phyloP scores from a whole-genome alignment of 805 yeast genomes.

The Candida rishiriensis region DNA sequence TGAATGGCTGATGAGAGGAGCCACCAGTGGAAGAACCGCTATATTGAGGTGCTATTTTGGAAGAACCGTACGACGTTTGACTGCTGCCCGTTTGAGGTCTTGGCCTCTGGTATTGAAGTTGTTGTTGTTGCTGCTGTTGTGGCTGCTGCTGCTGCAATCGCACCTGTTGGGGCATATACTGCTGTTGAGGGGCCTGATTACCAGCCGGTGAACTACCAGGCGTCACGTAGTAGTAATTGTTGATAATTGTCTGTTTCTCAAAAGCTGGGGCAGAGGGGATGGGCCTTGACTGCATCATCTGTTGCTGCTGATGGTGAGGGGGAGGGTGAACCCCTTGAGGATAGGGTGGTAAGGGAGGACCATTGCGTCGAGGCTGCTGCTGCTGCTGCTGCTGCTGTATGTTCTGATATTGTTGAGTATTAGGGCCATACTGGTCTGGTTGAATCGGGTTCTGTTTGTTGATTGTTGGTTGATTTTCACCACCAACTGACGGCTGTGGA shows the following conservation, averaged over 20 bases:
- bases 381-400: conserved; percentile 13
- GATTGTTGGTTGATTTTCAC: not conserved
- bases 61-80: not conserved
- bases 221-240: conserved; percentile 17
- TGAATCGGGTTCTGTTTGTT: conserved; percentile 3
- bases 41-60: not conserved
- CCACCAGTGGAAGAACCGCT: conserved; percentile 12
- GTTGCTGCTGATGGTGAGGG: conserved; percentile 3
- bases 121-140: conserved; percentile 4
- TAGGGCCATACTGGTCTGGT: conserved; percentile 9
- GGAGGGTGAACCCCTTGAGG: not conserved
- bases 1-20: conserved; percentile 8
- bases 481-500: conserved; percentile 19
- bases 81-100: not conserved
- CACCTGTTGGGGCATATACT: conserved; percentile 8
- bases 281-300: conserved; percentile 8
- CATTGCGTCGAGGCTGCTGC: conserved; percentile 8
- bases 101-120: not conserved
- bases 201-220: conserved; percentile 1
- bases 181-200: conserved; percentile 7
- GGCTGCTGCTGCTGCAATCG: conserved; percentile 5
- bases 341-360: conserved; percentile 8
- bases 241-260: conserved; percentile 15
- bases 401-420: conserved; percentile 7
- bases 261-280: conserved; percentile 14